These are phyloP conservation scores for Neonectria ditissima DNA, from an alignment of 2,329 filamentous ascomycete species.

Conservation along the genomic window DNA sequence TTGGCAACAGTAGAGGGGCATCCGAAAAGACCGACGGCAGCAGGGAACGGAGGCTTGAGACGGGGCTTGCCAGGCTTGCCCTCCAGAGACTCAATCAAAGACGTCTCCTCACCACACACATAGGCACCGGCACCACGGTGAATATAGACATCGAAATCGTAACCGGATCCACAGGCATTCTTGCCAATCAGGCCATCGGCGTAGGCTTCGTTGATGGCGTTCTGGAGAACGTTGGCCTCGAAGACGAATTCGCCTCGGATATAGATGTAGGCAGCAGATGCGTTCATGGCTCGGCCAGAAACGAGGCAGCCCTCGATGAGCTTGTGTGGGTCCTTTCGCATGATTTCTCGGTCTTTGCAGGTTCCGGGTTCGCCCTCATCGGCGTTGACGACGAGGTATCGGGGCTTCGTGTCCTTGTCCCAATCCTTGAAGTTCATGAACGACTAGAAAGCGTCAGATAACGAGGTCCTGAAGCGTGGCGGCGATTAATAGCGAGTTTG, in stretches of 20 bases:
- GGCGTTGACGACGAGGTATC: conserved; percentile 97
- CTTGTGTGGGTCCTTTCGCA: conserved; percentile 99
- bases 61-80: conserved; percentile 99
- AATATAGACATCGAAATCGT: conserved; percentile 97
- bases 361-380: conserved; percentile 99
- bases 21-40: conserved; percentile 95
- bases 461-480: conserved; percentile 37
- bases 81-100: conserved; percentile 96
- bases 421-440: conserved; percentile 99
- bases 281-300: conserved; percentile 98
- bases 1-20: conserved; percentile 98
- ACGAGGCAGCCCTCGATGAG: conserved; percentile 97
- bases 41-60: conserved; percentile 98
- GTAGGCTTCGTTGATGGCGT: conserved; percentile 98
- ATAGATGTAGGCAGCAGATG: conserved; percentile 98
- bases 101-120: conserved; percentile 98
- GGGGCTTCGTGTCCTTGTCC: conserved; percentile 96
- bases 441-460: conserved; percentile 67
- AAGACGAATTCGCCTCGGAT: conserved; percentile 98
- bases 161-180: conserved; percentile 96
- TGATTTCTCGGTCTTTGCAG: conserved; percentile 99
- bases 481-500: conserved; percentile 23
- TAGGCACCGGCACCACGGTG: conserved; percentile 98
- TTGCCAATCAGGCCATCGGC: conserved; percentile 94
- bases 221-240: conserved; percentile 92